Evolutionary conservation across 371 early-diverging fungal species (phyloP).

Genomic region (Sporodiniella umbellata): DNA sequence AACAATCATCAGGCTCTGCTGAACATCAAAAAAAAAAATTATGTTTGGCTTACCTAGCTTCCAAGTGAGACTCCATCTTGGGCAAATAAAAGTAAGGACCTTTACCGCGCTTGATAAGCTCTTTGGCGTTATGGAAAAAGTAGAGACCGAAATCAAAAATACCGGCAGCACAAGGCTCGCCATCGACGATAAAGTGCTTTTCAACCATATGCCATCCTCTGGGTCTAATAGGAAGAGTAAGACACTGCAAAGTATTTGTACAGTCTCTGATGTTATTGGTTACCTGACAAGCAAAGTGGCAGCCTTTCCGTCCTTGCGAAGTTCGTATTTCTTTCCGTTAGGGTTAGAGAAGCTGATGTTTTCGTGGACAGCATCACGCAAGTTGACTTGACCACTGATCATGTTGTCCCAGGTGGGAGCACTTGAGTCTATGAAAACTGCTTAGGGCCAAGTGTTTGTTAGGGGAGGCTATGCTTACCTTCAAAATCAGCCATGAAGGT

Average conservation of each 20-base stretch:
- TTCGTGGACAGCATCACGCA: constrained; percentile 88
- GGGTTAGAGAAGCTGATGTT: constrained; percentile 81
- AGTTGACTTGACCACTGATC: constrained; percentile 86
- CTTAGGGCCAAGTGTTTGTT: too few relatives aligned
- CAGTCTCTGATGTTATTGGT: neutral
- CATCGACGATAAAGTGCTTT: constrained; percentile 89
- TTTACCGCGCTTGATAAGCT: constrained; percentile 72
- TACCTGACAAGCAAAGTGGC: constrained; percentile 90
- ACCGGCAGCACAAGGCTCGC: constrained; percentile 86
- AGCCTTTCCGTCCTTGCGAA: constrained; percentile 69
- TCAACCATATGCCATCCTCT: constrained; percentile 98
- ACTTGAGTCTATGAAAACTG: constrained; percentile 72
- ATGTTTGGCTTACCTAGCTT: constrained; percentile 60
- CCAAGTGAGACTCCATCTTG: constrained; percentile 95
- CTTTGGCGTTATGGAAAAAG: constrained; percentile 94
- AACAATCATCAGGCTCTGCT: too few relatives aligned
- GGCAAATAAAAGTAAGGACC: constrained; percentile 98
- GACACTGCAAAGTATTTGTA: neutral
- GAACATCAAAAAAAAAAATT: neutral
- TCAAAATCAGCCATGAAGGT: constrained; percentile 98
- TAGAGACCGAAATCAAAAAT: constrained; percentile 95
- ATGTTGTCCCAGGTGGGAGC: constrained; percentile 93
- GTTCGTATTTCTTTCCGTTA: constrained; percentile 89
- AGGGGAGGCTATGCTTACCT: too few relatives aligned
- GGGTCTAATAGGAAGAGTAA: too few relatives aligned